Evolutionary conservation across 768 basidiomycete genomes (phyloP).

Genomic region (Pholiota microspora): DNA sequence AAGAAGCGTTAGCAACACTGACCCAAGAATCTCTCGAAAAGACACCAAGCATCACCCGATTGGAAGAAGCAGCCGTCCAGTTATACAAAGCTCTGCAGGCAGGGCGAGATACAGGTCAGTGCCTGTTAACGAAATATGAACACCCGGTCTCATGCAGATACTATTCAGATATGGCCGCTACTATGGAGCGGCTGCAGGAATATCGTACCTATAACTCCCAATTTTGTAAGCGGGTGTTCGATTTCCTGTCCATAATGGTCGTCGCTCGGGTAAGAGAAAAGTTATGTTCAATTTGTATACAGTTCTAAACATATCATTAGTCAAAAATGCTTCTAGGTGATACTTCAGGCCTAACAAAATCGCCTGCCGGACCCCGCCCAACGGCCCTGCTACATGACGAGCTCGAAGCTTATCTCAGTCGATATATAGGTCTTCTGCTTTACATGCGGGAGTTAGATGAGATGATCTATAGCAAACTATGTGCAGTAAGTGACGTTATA

Average conservation of each 20-base stretch:
- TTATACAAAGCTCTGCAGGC: conserved; percentile 96
- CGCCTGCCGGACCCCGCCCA: conserved; percentile 39
- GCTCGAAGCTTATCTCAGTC: conserved; percentile 80
- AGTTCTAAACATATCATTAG: conserved; percentile 31
- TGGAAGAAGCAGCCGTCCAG: conserved; percentile 82
- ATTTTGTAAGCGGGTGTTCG: conserved; percentile 89
- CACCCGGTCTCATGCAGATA: neutral
- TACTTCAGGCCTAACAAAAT: conserved; percentile 50
- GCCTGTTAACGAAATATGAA: neutral
- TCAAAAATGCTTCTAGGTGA: conserved; percentile 68
- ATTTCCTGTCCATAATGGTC: conserved; percentile 90
- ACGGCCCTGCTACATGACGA: conserved; percentile 60
- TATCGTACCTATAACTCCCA: conserved; percentile 88
- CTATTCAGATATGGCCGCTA: conserved; percentile 96
- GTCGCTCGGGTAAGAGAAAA: conserved; percentile 69
- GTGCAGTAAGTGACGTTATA: conserved; percentile 62
- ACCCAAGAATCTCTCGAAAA: conserved; percentile 91
- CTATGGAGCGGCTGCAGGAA: conserved; percentile 89
- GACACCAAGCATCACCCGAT: conserved; percentile 63
- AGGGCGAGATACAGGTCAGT: conserved; percentile 79
- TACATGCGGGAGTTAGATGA: conserved; percentile 98
- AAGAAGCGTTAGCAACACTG: conserved; percentile 67
- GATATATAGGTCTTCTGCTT: conserved; percentile 86
- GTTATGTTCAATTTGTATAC: too few relatives aligned
- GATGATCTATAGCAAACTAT: conserved; percentile 79